Evolutionary conservation across 352 stramenopile species (phyloP), one percentile per base, ranked within the genome.

Genomic region (Phytophthora nicotianae): DNA sequence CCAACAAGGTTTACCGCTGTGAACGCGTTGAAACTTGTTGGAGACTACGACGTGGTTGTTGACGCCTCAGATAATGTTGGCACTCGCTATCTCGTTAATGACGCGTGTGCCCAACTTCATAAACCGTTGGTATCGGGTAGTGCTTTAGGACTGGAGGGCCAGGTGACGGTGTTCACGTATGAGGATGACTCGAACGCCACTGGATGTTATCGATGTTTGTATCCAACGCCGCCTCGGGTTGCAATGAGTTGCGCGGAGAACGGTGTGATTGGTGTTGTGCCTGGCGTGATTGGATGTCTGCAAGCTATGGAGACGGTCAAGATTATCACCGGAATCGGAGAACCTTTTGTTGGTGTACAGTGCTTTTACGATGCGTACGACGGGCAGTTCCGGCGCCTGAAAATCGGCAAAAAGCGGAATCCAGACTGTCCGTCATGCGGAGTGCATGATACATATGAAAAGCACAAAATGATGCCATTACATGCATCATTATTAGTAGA

Each of bases 151-250:
- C 72, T 96, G 7, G 97, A 99, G 65, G 97, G 97, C 13, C 97
- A 99, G 65, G 81, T 99, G 21, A 97, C 96, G 0, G 95, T 99
- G 9, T 99, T 98, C 68, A 89, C 96, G 32, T 97, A 95, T 68
- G 53, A 80, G 5, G 41, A 67, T 11, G 65, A 72, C 8, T 40
- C 70, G 7, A 51, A 58, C 38, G 47, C 81, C 1, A 53, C 58
- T 0, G 75, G 86, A 1, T 99, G 97, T 70, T 99, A 99, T 70
- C 88, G 96, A n/a, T 99, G 97, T 59, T 65, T 99, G 23, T 99
- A 99, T 70, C 96, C 97, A 13, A 91, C 80, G 47, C 90, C 90
- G 7, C 81, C 84, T 33, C 62, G 62, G 11, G 86, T 75, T 53
- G 57, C 70, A 2, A 89, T 86, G 69, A 97, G 81, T 53, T 99